Base-by-base conservation (phyloP, 495 filamentous ascomycete species). In the Bryoglossum gracile region DNA sequence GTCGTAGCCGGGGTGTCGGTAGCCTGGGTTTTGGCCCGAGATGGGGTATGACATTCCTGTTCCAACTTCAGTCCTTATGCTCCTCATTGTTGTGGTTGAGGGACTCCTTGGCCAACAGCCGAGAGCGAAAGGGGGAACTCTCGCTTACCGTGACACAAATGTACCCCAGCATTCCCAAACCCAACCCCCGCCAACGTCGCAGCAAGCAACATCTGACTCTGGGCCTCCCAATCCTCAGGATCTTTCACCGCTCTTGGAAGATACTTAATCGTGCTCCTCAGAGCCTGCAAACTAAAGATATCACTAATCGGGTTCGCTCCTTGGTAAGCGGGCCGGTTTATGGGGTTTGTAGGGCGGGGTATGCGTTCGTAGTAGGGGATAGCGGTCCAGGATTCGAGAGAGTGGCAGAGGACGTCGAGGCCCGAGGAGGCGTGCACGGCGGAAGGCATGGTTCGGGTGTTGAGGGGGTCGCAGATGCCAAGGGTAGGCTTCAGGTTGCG, bases 231-330 rank as follows among this genome's bases (percentile, higher is more conserved):
- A 65, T 97, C 94, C 5, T 94, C 89, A 0, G 89, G 89, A 54
- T 98, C 88, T 28, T 74, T 77, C 8, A 89, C 84, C 2, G 88
- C 82, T 38, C 90, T 78, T 1, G 89, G 92, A 0, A 98, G 82
- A 63, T 95, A 97, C 62, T 95, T 88, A 33, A 94, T 77, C 0
- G 87, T 91, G 62, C 73, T 73, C 26, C 79, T 71, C 2, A 98
- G 76, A 2, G 91, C 87, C 46, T 83, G 80, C 11, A 97, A 73
- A 19, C 84, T 89, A 70, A 98, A 98, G 48, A 98, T 87, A 60
- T 98, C 92, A 17, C 85, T 91, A 40, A 98, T 97, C 2, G 92
- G 92, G 63, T 98, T 98, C 5, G 92, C 89, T 34, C 92, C 92
- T 60, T 98, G 92, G 60, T 98, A 98, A 2, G 92, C 89, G 0